Evolutionary conservation across 805 yeast species (phyloP), one percentile per base, ranked within the genome.

Genomic region (Blastobotrys attinorum): DNA sequence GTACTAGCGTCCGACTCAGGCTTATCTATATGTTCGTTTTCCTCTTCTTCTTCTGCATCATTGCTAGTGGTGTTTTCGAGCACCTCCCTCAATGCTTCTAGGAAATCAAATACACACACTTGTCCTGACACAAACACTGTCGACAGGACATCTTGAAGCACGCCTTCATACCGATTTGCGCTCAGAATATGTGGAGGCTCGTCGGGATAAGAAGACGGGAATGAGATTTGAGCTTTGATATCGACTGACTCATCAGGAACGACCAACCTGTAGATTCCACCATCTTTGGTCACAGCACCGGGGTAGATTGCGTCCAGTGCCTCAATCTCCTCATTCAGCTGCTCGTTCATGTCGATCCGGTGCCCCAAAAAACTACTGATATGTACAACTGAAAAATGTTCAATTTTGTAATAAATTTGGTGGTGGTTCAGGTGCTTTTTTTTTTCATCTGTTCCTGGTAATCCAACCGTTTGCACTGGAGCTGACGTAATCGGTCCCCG

Each of bases 231-330:
- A n/a, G 86, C 64, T 2, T 62, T 60, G 37, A 82, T 69, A 29
- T 72, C 71, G 40, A 76, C 78, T n/a, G n/a, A n/a, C 20, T n/a
- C 21, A 53, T 81, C 82, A 42, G 78, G 76, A 0, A 95, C 87
- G 0, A 77, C 62, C 21, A 64, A 63, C 11, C 82, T 66, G 37
- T 73, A 73, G 5, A 75, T 63, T 6, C 65, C 58, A 1, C 54
- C 48, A 4, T 62, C 52, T 43, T 53, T 49, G 21, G 52, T 61
- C 29, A 78, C 59, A 33, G 77, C 69, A 13, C 72, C 83, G 1
- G 95, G 96, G 57, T 77, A 90, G 10, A 92, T 90, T 3, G 96
- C 92, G 44, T 85, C 83, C 8, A 90, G 78, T 10, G 96, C 90
- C 32, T 75, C 79, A 16, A 86, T 62, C 57, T 90, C 98, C 43